Base-by-base conservation (phyloP, 768 basidiomycete genomes). In the Lactarius quietus region DNA sequence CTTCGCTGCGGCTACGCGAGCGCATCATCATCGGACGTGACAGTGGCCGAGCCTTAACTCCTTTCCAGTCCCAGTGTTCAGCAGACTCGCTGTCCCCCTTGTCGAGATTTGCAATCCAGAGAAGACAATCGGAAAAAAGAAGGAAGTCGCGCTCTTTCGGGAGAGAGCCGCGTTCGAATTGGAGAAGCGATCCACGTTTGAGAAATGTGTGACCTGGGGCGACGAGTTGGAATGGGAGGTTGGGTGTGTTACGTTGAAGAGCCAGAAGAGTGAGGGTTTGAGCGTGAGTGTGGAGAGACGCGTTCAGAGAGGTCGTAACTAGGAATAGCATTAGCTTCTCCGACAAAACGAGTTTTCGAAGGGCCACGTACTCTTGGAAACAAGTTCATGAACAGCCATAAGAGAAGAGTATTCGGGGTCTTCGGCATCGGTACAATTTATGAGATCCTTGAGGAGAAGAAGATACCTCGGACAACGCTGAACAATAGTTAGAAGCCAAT, bases 401-500 rank as follows among this genome's bases (percentile, higher is more conserved):
- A 94, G 78, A 33, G 83, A 83, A 4, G 76, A 77, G 71, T 88
- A 80, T 73, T 94, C 93, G n/a, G 82, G 79, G 66, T 90, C 87
- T 3, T 85, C 84, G 5, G 78, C 75, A 41, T 82, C 81, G 18
- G 88, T 91, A 65, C 85, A 84, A n/a, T 75, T 74, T 39, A 92
- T 84, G 41, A 95, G 80, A 72, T 95, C 93, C 74, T 87, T 92
- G 59, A 95, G 82, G 14, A 95, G 78, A 14, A 95, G 81, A 9
- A 93, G 81, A 73, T 95, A 95, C 62, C 93, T 83, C 5, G 93
- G 93, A 74, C 92, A 93, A 62, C 93, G 83, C 74, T 95, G 93
- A 8, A 95, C 88, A 56, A 93, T 86, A 3, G 90, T 91, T 61
- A 95, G 80, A 12, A 95, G 82, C 87, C 93, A 95, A 72, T 93